Conservation (phyloP, 2,329 filamentous ascomycete species). For the Orbilia brochopaga region DNA sequence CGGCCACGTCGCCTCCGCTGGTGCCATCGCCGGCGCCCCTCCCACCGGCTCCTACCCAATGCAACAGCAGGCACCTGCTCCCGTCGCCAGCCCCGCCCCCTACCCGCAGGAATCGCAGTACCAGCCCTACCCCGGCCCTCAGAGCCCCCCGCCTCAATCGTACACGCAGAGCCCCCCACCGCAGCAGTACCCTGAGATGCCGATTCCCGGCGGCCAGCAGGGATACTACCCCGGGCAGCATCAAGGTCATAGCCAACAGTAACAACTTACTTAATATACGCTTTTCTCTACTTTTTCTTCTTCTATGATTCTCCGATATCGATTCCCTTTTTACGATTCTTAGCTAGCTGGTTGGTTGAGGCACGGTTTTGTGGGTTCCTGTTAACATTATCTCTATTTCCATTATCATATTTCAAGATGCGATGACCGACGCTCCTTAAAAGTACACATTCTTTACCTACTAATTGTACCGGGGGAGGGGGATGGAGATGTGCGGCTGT, state of each 20-base stretch:
- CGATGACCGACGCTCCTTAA: no score
- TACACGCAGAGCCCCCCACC: conserved; percentile 11
- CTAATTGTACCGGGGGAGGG: no score
- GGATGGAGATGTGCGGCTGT: no score
- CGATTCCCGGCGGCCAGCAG: conserved; percentile 5
- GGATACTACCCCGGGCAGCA: conserved; percentile 24
- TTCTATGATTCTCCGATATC: neutral
- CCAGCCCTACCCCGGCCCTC: conserved; percentile 27
- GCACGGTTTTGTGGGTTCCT: neutral
- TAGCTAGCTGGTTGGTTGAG: neutral
- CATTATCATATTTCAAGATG: no score
- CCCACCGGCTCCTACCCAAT: conserved; percentile 37
- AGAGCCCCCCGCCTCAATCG: conserved; percentile 19
- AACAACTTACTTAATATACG: no score
- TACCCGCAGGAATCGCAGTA: conserved; percentile 36
- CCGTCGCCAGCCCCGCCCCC: conserved; percentile 6
- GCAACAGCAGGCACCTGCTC: conserved; percentile 39
- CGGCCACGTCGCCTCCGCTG: conserved; percentile 37
- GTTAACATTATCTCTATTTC: neutral
- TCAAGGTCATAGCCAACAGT: neutral
- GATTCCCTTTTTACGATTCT: neutral
- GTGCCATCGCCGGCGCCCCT: conserved; percentile 42
- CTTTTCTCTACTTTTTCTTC: neutral
- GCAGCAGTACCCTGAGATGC: conserved; percentile 26
- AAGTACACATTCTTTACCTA: no score